A percentile compares a stretch with the other conserved stretches of the same genome.
These are phyloP conservation scores for Alternaria ventricosa DNA, from an alignment of 2,329 filamentous ascomycete species.

Conservation along the genomic window DNA sequence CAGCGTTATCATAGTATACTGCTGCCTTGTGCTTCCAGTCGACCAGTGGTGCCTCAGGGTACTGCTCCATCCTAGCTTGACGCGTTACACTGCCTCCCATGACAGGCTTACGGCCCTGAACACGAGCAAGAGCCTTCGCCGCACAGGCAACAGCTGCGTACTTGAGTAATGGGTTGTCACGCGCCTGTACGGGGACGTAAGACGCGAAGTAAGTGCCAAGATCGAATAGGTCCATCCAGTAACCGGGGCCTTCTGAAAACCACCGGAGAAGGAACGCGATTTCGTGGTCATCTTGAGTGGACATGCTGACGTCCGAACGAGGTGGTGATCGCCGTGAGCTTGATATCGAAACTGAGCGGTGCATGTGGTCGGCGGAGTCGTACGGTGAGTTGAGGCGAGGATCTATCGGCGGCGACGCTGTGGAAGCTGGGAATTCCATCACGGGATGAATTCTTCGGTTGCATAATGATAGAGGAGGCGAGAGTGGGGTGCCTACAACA, in stretches of 20 bases:
- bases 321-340: slow-evolving; percentile 33
- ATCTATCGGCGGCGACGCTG: slow-evolving; percentile 45
- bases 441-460: slow-evolving; percentile 63
- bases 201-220: slow-evolving; percentile 66
- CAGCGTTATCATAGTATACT: slow-evolving; percentile 66
- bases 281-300: slow-evolving; percentile 57
- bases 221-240: slow-evolving; percentile 66
- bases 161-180: slow-evolving; percentile 57
- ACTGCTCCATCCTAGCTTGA: slow-evolving; percentile 61
- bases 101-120: slow-evolving; percentile 59
- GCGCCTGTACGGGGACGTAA: slow-evolving; percentile 64
- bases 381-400: slow-evolving; percentile 43
- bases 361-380: slow-evolving; percentile 34
- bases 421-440: slow-evolving; percentile 44
- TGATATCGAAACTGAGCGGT: slow-evolving; percentile 33
- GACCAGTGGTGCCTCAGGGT: slow-evolving; percentile 55
- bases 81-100: slow-evolving; percentile 56
- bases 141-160: slow-evolving; percentile 67
- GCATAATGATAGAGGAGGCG: slow-evolving; percentile 54
- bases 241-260: slow-evolving; percentile 65
- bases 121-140: slow-evolving; percentile 65
- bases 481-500: slow-evolving; percentile 42
- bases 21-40: slow-evolving; percentile 68
- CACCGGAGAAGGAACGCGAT: slow-evolving; percentile 66
- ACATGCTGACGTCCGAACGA: slow-evolving; percentile 26